These are phyloP conservation scores for Aschersonia sp. DNA, from an alignment of 2,329 filamentous ascomycete species.

Conservation along the genomic window DNA sequence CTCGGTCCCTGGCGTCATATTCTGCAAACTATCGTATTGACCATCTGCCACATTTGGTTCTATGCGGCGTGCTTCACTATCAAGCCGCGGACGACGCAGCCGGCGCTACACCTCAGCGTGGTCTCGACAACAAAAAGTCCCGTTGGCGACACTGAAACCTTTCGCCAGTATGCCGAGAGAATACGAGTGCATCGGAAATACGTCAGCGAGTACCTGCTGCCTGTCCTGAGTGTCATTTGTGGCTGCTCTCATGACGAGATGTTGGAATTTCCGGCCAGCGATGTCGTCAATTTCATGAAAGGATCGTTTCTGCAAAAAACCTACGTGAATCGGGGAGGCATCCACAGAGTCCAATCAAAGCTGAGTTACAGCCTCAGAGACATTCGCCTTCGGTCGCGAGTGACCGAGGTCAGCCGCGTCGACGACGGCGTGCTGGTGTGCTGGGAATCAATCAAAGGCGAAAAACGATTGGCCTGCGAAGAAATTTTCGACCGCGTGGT, in stretches of 20 bases:
- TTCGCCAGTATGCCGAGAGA: constrained; percentile 27
- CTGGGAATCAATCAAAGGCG: constrained; percentile 15
- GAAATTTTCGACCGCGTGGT: constrained; percentile 35
- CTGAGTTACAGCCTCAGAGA: constrained; percentile 23
- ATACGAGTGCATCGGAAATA: constrained; percentile 33
- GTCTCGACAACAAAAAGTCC: neutral
- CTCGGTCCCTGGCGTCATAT: constrained; percentile 22
- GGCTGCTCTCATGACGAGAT: constrained; percentile 38
- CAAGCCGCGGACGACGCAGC: constrained; percentile 12
- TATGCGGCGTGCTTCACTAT: constrained; percentile 34
- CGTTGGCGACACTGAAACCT: neutral
- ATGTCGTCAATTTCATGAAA: constrained; percentile 35
- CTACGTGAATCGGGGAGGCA: constrained; percentile 34
- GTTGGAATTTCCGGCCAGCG: constrained; percentile 35
- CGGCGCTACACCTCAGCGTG: neutral
- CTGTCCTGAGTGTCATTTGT: constrained; percentile 36
- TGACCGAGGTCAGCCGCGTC: constrained; percentile 18
- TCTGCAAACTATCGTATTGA: constrained; percentile 26
- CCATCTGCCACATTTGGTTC: constrained; percentile 38
- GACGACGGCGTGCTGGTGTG: constrained; percentile 13
- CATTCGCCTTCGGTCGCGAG: constrained; percentile 23
- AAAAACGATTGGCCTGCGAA: constrained; percentile 5
- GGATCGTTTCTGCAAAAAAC: constrained; percentile 31
- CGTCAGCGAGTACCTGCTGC: constrained; percentile 33
- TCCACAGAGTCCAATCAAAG: constrained; percentile 31